Evolutionary conservation across 1,139 yeast genomes (phyloP).

Genomic region (Geotrichum phurueaensis): DNA sequence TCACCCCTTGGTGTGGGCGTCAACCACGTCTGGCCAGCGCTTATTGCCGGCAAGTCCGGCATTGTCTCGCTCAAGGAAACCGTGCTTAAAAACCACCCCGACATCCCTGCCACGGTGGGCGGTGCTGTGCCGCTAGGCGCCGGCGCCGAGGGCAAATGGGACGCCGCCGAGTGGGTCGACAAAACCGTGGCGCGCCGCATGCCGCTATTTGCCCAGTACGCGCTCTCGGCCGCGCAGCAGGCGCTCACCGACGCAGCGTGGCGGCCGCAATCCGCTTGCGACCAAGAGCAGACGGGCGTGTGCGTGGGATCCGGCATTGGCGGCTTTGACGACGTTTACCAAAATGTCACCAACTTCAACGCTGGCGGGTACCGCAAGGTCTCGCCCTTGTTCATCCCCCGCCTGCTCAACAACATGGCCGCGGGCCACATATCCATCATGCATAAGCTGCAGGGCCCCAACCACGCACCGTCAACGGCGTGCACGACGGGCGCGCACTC

Average conservation of each 20-base stretch:
- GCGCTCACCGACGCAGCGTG: slow-evolving; percentile 66
- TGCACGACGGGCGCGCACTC: slow-evolving; percentile 96
- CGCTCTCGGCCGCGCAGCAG: slow-evolving; percentile 67
- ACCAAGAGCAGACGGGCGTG: slow-evolving; percentile 48
- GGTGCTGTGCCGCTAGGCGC: slow-evolving; percentile 64
- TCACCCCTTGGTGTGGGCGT: slow-evolving; percentile 81
- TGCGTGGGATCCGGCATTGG: slow-evolving; percentile 94
- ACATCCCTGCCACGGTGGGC: slow-evolving; percentile 66
- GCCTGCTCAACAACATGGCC: slow-evolving; percentile 84
- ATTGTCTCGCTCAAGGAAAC: slow-evolving; percentile 43
- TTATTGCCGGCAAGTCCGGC: slow-evolving; percentile 34
- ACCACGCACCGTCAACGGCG: slow-evolving; percentile 86
- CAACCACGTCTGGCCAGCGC: slow-evolving; percentile 34
- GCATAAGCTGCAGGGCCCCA: slow-evolving; percentile 73
- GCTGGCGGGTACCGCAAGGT: slow-evolving; percentile 60
- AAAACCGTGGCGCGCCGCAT: slow-evolving; percentile 45
- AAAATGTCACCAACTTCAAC: slow-evolving; percentile 49
- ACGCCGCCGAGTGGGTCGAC: slow-evolving; percentile 35
- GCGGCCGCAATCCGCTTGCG: slow-evolving; percentile 36
- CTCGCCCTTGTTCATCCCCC: slow-evolving; percentile 83
- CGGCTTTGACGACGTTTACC: slow-evolving; percentile 68
- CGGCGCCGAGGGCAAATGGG: slow-evolving; percentile 48
- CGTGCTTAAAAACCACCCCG: slow-evolving; percentile 37
- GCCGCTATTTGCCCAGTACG: slow-evolving; percentile 74
- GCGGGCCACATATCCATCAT: slow-evolving; percentile 84